Base-by-base conservation (phyloP, 257 asterid genomes). In the Paraleonurus japonicus region DNA sequence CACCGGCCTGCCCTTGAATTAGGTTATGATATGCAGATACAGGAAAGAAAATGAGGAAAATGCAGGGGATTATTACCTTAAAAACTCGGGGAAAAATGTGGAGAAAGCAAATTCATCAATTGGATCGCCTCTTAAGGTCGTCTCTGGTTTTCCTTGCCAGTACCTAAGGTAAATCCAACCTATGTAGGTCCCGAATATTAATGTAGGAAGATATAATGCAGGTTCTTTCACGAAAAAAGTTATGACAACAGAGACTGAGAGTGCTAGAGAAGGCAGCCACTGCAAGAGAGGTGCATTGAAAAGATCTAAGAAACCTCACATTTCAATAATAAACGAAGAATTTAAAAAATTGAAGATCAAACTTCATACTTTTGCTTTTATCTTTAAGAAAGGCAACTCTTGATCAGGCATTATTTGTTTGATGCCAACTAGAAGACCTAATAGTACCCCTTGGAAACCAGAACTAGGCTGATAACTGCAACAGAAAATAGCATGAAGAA, bases 141-240 rank as follows among this genome's bases (percentile, higher is more conserved):
- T 85, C 84, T 93, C 97, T 16, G 95, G 84, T 61, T 89, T 89
- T 51, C 55, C 81, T 65, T 91, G 97, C 96, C 96, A 94, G 79
- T 91, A 91, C 77, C 99, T 85, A 69, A 94, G 96, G 85, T 94
- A 89, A 75, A 91, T 82, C 99, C 97, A 94, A 54, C 96, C 92
- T 19, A 85, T 80, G 74, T 91, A 94, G 67, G 99, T 83, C 73
- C 97, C 97, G 60, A 88, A 86, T 74, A 93, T 65, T 72, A 90
- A 3, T 72, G 90, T 89, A 43, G 98, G 97, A 75, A 89, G 90
- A 81, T 86, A 85, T 15, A 90, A 55, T 43, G 87, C 82, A 7
- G 90, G 75, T 73, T 91, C 96, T 55, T 65, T 67, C 1, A 83
- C 68, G 79, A 89, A 88, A 78, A 85, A 83, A 81, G 98, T 86